phyloP scores from a whole-genome alignment of 768 basidiomycete genomes.

The Megacollybia marginata region DNA sequence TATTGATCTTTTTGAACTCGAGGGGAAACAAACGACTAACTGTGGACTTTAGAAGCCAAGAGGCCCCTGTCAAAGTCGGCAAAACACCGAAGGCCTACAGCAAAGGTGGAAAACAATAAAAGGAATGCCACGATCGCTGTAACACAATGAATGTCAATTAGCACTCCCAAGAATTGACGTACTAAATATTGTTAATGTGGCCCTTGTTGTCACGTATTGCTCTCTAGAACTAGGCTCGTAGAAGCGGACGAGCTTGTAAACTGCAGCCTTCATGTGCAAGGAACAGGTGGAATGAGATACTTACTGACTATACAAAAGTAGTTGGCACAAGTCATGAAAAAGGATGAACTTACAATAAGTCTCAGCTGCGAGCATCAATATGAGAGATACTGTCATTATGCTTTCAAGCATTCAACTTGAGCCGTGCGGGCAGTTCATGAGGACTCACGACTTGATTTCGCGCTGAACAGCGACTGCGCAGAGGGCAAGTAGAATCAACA shows the following conservation, averaged over 20 bases:
- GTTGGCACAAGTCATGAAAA: not conserved
- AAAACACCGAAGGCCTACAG: slow-evolving; percentile 72
- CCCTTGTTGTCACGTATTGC: slow-evolving; percentile 66
- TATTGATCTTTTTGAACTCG: slow-evolving; percentile 27
- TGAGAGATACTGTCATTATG: slow-evolving; percentile 66
- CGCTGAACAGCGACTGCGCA: slow-evolving; percentile 68
- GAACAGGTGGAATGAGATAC: slow-evolving; percentile 8
- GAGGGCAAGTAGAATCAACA: slow-evolving; percentile 55
- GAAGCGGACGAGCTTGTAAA: slow-evolving; percentile 83
- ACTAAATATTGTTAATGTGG: slow-evolving; percentile 81
- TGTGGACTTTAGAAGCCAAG: slow-evolving; percentile 60
- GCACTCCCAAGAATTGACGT: slow-evolving; percentile 14
- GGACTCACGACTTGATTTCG: slow-evolving; percentile 68
- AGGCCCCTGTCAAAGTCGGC: slow-evolving; percentile 80
- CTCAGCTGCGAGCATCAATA: slow-evolving; percentile 70
- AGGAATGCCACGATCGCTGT: slow-evolving; percentile 72
- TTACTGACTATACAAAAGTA: slow-evolving; percentile 28
- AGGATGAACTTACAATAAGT: slow-evolving; percentile 57
- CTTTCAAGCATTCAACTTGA: slow-evolving; percentile 22
- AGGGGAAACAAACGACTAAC: slow-evolving; percentile 43
- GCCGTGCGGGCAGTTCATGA: not conserved
- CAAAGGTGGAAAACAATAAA: slow-evolving; percentile 66
- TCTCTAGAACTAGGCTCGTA: slow-evolving; percentile 50
- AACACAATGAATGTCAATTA: slow-evolving; percentile 1
- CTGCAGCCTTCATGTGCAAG: slow-evolving; percentile 13